phyloP scores from a whole-genome alignment of 169 alveolate genomes.

The Cryptosporidium tyzzeri region DNA sequence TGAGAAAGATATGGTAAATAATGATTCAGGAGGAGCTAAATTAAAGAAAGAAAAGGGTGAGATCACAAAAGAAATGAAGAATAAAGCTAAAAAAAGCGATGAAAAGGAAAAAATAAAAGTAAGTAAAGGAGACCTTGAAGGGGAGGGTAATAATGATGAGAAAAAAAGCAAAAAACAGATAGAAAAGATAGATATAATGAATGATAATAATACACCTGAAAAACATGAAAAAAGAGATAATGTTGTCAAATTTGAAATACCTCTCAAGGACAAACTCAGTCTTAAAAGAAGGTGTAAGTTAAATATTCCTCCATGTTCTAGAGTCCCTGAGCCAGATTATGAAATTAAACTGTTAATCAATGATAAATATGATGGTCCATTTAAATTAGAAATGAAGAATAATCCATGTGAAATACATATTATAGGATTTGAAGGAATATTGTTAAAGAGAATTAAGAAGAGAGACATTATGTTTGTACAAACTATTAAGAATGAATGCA shows the following conservation, averaged over 20 bases:
- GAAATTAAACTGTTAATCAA: constrained; percentile 6
- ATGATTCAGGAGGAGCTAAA: background rate
- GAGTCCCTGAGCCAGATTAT: constrained; percentile 55
- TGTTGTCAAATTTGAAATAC: background rate
- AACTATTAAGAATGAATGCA: constrained; percentile 8
- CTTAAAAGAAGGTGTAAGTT: constrained; percentile 6
- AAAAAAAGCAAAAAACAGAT: background rate
- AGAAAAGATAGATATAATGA: constrained; percentile 11
- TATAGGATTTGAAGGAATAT: constrained; percentile 42
- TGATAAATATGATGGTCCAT: constrained; percentile 65
- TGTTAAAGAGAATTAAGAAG: constrained; percentile 27
- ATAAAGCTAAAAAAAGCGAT: background rate
- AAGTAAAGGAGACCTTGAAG: background rate
- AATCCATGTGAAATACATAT: constrained; percentile 34
- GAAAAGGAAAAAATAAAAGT: background rate
- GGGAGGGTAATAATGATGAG: background rate
- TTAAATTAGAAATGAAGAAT: constrained; percentile 13
- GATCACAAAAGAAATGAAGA: constrained; percentile 2
- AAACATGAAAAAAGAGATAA: background rate
- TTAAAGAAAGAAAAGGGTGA: background rate
- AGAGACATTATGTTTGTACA: constrained; percentile 61
- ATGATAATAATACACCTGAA: background rate
- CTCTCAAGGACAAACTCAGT: constrained; percentile 17
- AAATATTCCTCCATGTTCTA: constrained; percentile 61
- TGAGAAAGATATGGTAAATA: background rate